Percentiles rank a stretch among this genome's conserved stretches.
These are phyloP conservation scores for Anaeromyces robustus DNA, from an alignment of 192 early-diverging fungal genomes.

Conservation along the genomic window DNA sequence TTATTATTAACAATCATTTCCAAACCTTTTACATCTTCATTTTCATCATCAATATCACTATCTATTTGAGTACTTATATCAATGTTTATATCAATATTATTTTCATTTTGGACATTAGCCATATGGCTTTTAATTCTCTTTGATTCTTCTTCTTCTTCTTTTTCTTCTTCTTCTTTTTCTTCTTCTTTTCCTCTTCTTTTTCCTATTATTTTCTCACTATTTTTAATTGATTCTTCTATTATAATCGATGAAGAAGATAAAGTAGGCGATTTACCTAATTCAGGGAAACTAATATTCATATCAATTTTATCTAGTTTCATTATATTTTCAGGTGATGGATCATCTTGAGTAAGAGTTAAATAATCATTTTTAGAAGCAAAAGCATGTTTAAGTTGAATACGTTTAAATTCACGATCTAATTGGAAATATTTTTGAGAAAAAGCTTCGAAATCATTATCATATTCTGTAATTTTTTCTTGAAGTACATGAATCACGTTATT, in stretches of 20 bases:
- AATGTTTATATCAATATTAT: too few species aligned
- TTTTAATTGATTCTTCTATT: conserved; percentile 25
- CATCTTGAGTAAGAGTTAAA: conserved; percentile 42
- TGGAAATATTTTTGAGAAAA: conserved; percentile 67
- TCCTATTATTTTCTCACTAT: conserved; percentile 23
- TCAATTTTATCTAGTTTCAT: conserved; percentile 1
- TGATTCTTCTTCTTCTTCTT: too few species aligned
- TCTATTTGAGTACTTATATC: too few species aligned
- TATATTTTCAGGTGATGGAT: conserved; percentile 1
- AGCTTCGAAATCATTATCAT: conserved; percentile 71
- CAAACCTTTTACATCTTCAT: too few species aligned
- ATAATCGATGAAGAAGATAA: not conserved
- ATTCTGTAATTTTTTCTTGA: conserved; percentile 60
- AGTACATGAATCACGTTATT: conserved; percentile 61
- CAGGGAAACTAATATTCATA: not conserved
- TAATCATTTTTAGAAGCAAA: conserved; percentile 35
- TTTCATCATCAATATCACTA: too few species aligned
- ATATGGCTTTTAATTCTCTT: too few species aligned
- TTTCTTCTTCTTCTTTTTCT: conserved; percentile 7
- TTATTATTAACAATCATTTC: too few species aligned
- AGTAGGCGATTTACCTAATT: not conserved
- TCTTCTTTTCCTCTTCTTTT: conserved; percentile 9
- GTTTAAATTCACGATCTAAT: conserved; percentile 60
- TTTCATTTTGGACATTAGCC: too few species aligned
- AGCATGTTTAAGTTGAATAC: conserved; percentile 19